Percentiles rank a stretch among this genome's conserved stretches.
Conservation (phyloP, 1,139 yeast genomes). For the Geotrichum klebahnii region DNA sequence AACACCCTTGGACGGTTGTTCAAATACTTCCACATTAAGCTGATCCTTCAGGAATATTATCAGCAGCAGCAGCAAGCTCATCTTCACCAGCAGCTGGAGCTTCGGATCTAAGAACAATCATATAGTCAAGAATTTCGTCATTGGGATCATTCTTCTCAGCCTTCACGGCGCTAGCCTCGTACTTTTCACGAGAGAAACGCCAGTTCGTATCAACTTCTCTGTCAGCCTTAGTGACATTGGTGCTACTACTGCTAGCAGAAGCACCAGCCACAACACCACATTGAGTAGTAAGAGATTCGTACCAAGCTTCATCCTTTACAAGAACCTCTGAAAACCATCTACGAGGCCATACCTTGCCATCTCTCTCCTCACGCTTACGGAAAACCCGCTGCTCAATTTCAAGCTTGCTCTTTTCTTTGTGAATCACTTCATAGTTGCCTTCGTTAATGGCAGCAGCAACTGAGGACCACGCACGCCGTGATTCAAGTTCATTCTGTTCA, state of each 20-base stretch:
- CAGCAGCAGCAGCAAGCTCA: neutral
- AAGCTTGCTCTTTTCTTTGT: slow-evolving; percentile 65
- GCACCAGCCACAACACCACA: slow-evolving; percentile 30
- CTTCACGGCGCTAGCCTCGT: slow-evolving; percentile 30
- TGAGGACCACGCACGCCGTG: slow-evolving; percentile 77
- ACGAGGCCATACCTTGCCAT: slow-evolving; percentile 62
- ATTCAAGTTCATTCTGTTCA: slow-evolving; percentile 69
- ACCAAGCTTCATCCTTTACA: slow-evolving; percentile 28
- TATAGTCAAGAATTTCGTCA: slow-evolving; percentile 18
- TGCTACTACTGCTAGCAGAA: slow-evolving; percentile 25
- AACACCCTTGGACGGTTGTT: neutral
- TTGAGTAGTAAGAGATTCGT: slow-evolving; percentile 24
- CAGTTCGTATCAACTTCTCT: slow-evolving; percentile 31
- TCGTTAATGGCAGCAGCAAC: slow-evolving; percentile 82
- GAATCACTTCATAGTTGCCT: slow-evolving; percentile 71
- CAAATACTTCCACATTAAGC: slow-evolving; percentile 2
- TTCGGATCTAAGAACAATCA: slow-evolving; percentile 12
- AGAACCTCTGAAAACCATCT: slow-evolving; percentile 58
- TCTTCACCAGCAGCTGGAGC: slow-evolving; percentile 19
- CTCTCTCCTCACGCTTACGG: slow-evolving; percentile 64
- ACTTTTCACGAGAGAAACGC: slow-evolving; percentile 32
- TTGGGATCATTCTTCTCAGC: slow-evolving; percentile 23
- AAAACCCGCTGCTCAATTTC: slow-evolving; percentile 80
- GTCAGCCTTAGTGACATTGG: slow-evolving; percentile 25
- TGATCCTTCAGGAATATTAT: slow-evolving; percentile 15